Conservation (phyloP, 257 asterid species). For the Solanum tacnaense region DNA sequence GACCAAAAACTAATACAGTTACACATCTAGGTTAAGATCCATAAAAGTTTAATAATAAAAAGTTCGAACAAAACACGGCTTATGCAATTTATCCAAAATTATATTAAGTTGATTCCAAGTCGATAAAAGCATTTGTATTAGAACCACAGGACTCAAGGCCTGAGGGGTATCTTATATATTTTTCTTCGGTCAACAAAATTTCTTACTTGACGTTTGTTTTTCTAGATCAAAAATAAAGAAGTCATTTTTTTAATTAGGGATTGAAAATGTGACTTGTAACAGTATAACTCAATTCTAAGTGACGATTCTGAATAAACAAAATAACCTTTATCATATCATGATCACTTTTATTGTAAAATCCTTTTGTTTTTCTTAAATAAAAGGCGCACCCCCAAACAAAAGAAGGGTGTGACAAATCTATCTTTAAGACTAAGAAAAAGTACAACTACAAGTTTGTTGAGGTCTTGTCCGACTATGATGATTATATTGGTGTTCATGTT, state of each 20-base stretch:
- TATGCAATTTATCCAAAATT: not conserved
- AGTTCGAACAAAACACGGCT: not conserved
- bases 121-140: too few relatives aligned
- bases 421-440: constrained; percentile 3
- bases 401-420: not conserved
- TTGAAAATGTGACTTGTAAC: not conserved
- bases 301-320: not conserved
- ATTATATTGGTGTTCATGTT: constrained; percentile 23
- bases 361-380: not conserved
- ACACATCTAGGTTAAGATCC: not conserved
- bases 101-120: too few relatives aligned
- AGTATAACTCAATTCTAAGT: not conserved
- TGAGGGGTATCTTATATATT: not conserved
- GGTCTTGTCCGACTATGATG: constrained; percentile 24
- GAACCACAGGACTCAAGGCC: not conserved
- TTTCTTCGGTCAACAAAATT: not conserved
- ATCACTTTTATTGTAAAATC: not conserved
- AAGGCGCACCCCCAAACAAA: not conserved
- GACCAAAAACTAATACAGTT: too few relatives aligned
- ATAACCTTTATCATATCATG: too few relatives aligned
- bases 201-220: not conserved
- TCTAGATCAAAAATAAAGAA: too few relatives aligned
- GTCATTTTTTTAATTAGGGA: too few relatives aligned
- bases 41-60: not conserved
- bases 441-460: constrained; percentile 38